These are phyloP conservation scores for Debaryomyces coudertii DNA, from an alignment of 1,139 yeast species.

Conservation along the genomic window DNA sequence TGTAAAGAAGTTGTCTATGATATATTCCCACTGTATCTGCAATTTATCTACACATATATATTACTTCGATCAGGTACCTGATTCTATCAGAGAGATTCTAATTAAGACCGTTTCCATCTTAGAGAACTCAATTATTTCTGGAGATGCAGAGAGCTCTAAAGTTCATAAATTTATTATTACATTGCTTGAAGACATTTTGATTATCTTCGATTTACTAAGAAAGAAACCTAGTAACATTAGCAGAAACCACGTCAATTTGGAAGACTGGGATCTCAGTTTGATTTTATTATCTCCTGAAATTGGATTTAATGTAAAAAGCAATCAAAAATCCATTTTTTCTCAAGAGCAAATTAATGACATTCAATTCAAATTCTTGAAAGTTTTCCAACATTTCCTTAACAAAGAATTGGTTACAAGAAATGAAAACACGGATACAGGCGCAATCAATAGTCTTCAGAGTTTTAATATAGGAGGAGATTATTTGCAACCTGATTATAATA, in stretches of 20 bases:
- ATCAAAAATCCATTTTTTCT: conserved; percentile 21
- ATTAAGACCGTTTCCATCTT: conserved; percentile 40
- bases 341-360: conserved; percentile 30
- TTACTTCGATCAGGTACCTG: conserved; percentile 80
- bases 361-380: conserved; percentile 37
- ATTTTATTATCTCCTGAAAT: conserved; percentile 35
- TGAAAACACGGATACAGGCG: conserved; percentile 9
- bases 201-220: conserved; percentile 35
- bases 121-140: conserved; percentile 24
- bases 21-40: conserved; percentile 54
- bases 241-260: conserved; percentile 46
- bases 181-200: conserved; percentile 36
- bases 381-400: conserved; percentile 38
- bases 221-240: conserved; percentile 37
- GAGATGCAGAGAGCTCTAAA: conserved; percentile 20
- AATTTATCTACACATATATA: conserved; percentile 72
- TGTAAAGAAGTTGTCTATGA: conserved; percentile 29
- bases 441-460: conserved; percentile 7
- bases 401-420: conserved; percentile 29
- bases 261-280: conserved; percentile 48
- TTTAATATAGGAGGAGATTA: conserved; percentile 22
- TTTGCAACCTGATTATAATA: conserved; percentile 40
- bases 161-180: conserved; percentile 31
- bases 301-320: conserved; percentile 19
- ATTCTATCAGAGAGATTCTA: conserved; percentile 63